Conservation (phyloP, 768 basidiomycete species). For the Lactifluus subvellereus region DNA sequence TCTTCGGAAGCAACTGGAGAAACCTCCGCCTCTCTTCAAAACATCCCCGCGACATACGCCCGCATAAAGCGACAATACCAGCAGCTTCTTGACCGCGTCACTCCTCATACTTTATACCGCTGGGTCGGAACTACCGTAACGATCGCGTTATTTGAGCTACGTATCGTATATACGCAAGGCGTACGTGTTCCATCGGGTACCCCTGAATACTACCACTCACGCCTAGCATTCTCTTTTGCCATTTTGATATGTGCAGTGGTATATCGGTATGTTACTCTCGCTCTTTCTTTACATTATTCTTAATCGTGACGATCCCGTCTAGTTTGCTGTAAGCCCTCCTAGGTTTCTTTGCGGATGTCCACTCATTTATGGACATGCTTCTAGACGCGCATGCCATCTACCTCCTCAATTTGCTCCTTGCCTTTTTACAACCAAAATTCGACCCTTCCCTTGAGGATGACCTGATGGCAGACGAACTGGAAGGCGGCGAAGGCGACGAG, state of each 20-base stretch:
- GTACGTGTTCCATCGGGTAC: slow-evolving; percentile 6
- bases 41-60: slow-evolving; percentile 34
- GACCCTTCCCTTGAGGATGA: slow-evolving; percentile 95
- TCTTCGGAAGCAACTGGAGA: slow-evolving; percentile 17
- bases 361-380: neutral
- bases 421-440: slow-evolving; percentile 96
- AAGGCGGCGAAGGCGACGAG: slow-evolving; percentile 58
- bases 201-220: slow-evolving; percentile 1
- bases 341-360: neutral
- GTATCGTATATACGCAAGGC: slow-evolving; percentile 85
- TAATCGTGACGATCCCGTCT: slow-evolving; percentile 11
- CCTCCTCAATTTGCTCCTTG: slow-evolving; percentile 90
- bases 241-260: slow-evolving; percentile 54
- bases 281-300: neutral
- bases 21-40: slow-evolving; percentile 28
- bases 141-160: slow-evolving; percentile 68
- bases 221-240: slow-evolving; percentile 1
- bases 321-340: slow-evolving; percentile 64
- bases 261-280: slow-evolving; percentile 63
- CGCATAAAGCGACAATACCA: slow-evolving; percentile 77
- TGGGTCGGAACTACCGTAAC: slow-evolving; percentile 78
- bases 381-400: slow-evolving; percentile 91
- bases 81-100: slow-evolving; percentile 84
- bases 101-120: slow-evolving; percentile 82
- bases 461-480: slow-evolving; percentile 88